These are phyloP conservation scores for Fomitopsis pinicola DNA, from an alignment of 1,284 basidiomycete genomes.

Conservation along the genomic window DNA sequence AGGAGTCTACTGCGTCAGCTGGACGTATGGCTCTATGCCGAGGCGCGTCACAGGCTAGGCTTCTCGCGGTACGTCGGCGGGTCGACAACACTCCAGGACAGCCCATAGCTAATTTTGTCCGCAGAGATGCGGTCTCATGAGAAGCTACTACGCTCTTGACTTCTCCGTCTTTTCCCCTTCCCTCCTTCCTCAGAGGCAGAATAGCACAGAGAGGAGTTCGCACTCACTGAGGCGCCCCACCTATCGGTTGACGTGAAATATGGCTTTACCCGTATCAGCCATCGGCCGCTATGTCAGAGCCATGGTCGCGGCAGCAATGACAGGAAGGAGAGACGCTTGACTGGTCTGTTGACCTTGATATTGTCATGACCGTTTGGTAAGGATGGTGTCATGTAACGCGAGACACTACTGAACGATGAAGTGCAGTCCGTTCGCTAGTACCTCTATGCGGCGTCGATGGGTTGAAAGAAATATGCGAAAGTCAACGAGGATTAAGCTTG, in stretches of 20 bases:
- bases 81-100: neutral
- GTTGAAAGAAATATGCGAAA: neutral
- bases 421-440: no score
- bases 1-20: slow-evolving; percentile 14
- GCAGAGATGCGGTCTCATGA: neutral
- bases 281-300: no score
- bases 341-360: no score
- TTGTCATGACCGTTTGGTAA: no score
- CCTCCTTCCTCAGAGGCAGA: neutral
- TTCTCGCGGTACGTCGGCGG: neutral
- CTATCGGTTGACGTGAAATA: no score
- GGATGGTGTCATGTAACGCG: no score
- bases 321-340: no score
- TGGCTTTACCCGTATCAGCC: no score
- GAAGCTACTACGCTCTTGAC: neutral
- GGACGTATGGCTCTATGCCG: slow-evolving; percentile 14
- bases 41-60: neutral
- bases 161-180: neutral
- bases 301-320: no score
- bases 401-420: no score
- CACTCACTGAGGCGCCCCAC: no score
- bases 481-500: neutral
- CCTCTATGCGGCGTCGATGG: no score
- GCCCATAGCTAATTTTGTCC: neutral
- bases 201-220: neutral